A percentile compares a stretch with the other conserved stretches of the same genome.
These are phyloP conservation scores for Xylaria sp. DNA, from an alignment of 2,329 filamentous ascomycete species.

Conservation along the genomic window DNA sequence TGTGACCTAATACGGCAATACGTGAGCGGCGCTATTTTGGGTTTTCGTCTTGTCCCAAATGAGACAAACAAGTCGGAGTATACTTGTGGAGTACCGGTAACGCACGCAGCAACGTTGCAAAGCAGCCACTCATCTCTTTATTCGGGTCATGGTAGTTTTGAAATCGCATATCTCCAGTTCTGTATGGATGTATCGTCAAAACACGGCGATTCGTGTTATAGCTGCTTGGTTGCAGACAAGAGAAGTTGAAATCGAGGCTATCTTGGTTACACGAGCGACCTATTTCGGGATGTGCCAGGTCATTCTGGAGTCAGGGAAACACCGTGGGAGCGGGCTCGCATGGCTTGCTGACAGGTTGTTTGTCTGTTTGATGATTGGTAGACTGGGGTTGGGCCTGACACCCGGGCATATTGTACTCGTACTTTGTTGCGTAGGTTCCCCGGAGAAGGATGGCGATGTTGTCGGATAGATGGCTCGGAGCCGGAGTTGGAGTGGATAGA, in stretches of 20 bases:
- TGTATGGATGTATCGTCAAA: neutral
- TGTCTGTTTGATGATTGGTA: constrained; percentile 4
- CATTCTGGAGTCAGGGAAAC: constrained; percentile 11
- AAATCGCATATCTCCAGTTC: constrained; percentile 2
- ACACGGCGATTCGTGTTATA: constrained; percentile 2
- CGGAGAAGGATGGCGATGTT: neutral
- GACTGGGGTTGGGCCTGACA: constrained; percentile 3
- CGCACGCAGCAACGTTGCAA: constrained; percentile 11
- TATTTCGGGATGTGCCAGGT: constrained; percentile 28
- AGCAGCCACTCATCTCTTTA: neutral
- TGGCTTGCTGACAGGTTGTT: neutral
- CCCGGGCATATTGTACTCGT: neutral
- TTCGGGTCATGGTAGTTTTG: constrained; percentile 3
- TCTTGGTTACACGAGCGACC: constrained; percentile 14
- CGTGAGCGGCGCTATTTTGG: neutral
- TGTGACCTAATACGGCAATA: constrained; percentile 20
- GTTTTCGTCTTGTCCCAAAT: neutral
- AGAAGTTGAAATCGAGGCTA: constrained; percentile 19
- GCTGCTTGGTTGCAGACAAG: neutral
- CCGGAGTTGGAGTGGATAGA: neutral
- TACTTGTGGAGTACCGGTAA: constrained; percentile 2
- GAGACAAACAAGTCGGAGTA: neutral
- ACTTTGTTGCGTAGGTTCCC: constrained; percentile 1
- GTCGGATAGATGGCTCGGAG: neutral
- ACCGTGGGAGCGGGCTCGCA: constrained; percentile 2